Evolutionary conservation across 2,329 filamentous ascomycete genomes (phyloP).

Genomic region (Tetracladium maxilliforme): DNA sequence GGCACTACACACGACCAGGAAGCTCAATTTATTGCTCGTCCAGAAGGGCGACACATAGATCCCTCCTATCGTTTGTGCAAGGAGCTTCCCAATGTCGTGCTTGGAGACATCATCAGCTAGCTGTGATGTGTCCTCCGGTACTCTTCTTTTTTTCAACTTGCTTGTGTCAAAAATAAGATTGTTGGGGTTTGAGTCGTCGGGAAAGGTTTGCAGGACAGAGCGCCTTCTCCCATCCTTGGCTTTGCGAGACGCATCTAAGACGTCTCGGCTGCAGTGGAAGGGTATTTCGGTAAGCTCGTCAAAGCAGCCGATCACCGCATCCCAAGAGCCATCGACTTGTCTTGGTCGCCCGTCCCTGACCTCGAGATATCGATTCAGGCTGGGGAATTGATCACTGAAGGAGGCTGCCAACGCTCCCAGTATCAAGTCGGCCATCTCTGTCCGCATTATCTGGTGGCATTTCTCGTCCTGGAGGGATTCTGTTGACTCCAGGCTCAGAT

Average conservation of each 20-base stretch:
- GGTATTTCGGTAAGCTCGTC: slow-evolving; percentile 1
- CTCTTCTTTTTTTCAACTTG: neutral
- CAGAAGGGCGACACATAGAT: slow-evolving; percentile 1
- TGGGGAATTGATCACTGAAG: slow-evolving; percentile 1
- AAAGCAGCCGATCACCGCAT: slow-evolving; percentile 1
- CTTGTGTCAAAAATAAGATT: slow-evolving; percentile 1
- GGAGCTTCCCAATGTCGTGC: neutral
- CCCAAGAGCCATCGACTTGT: slow-evolving; percentile 1
- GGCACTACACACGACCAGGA: slow-evolving; percentile 1
- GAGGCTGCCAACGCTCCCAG: neutral
- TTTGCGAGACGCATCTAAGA: slow-evolving; percentile 1
- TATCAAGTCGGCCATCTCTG: slow-evolving; percentile 1
- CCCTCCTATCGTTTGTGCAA: slow-evolving; percentile 1
- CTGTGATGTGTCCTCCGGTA: neutral
- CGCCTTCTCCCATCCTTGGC: slow-evolving; percentile 1
- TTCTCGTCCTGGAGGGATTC: slow-evolving; percentile 1
- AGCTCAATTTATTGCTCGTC: neutral
- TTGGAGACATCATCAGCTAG: neutral
- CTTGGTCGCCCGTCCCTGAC: slow-evolving; percentile 1
- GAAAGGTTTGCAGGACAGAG: neutral
- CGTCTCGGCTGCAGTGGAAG: slow-evolving; percentile 1
- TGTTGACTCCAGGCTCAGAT: slow-evolving; percentile 1
- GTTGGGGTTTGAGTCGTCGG: neutral
- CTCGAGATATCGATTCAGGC: slow-evolving; percentile 1
- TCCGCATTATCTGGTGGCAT: slow-evolving; percentile 1